Evolutionary conservation across 768 basidiomycete genomes (phyloP).

Genomic region (Boletus patriciae): DNA sequence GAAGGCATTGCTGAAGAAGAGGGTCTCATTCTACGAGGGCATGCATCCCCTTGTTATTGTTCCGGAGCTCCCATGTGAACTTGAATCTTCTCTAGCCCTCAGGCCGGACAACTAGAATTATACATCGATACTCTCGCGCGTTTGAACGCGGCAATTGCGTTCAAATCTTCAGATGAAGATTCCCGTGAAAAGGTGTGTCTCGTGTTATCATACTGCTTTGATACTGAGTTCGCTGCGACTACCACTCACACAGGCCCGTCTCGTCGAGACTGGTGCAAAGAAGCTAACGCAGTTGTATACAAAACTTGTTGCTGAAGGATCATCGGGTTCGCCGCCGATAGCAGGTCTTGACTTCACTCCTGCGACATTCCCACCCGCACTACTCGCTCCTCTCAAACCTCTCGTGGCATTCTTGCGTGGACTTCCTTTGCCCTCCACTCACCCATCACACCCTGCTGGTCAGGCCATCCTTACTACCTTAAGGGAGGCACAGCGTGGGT

Average conservation of each 20-base stretch:
- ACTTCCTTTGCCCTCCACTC: slow-evolving; percentile 73
- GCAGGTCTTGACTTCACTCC: slow-evolving; percentile 57
- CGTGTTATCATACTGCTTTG: not conserved
- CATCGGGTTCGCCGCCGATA: slow-evolving; percentile 68
- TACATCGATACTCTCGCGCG: slow-evolving; percentile 77
- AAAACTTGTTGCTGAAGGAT: slow-evolving; percentile 85
- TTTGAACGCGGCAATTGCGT: slow-evolving; percentile 76
- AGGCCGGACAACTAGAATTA: slow-evolving; percentile 57
- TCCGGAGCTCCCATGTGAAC: not conserved
- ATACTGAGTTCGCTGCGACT: not conserved
- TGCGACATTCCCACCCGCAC: slow-evolving; percentile 52
- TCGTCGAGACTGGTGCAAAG: slow-evolving; percentile 81
- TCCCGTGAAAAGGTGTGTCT: slow-evolving; percentile 51
- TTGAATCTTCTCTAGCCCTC: slow-evolving; percentile 50
- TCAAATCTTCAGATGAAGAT: slow-evolving; percentile 60
- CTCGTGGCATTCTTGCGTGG: slow-evolving; percentile 69
- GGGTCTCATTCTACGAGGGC: slow-evolving; percentile 78
- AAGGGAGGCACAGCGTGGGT: slow-evolving; percentile 76
- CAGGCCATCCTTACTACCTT: slow-evolving; percentile 61
- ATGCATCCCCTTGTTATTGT: slow-evolving; percentile 6
- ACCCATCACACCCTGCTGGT: slow-evolving; percentile 80
- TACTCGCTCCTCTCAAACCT: slow-evolving; percentile 56
- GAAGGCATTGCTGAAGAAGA: slow-evolving; percentile 79
- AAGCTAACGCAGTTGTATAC: slow-evolving; percentile 81
- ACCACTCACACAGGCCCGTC: slow-evolving; percentile 47